Conservation (phyloP, 2,329 filamentous ascomycete species). For the Exophiala lecanii-corni region DNA sequence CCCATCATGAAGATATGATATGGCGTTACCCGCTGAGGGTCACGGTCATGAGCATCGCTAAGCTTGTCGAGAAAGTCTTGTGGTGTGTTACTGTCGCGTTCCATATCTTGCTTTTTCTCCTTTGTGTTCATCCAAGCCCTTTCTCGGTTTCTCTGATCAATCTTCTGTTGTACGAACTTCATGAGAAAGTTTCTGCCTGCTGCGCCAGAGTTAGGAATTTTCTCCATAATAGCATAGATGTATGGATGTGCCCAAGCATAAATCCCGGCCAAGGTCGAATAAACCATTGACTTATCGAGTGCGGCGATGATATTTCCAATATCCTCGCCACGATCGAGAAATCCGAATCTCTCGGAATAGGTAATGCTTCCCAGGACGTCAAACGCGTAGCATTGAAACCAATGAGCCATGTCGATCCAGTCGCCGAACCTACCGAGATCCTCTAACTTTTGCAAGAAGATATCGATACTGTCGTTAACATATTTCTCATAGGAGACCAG, state of each 20-base stretch:
- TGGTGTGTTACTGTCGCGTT: conserved; percentile 3
- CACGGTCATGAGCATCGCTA: conserved; percentile 28
- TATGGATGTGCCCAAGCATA: conserved; percentile 29
- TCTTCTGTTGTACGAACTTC: conserved; percentile 30
- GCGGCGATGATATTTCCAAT: conserved; percentile 34
- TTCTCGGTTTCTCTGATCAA: neutral
- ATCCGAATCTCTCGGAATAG: conserved; percentile 30
- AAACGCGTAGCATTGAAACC: conserved; percentile 37
- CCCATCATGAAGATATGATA: conserved; percentile 9
- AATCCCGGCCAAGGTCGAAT: conserved; percentile 39
- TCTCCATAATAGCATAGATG: conserved; percentile 30
- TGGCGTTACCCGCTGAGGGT: conserved; percentile 31
- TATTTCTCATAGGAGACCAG: conserved; percentile 55
- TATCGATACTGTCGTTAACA: conserved; percentile 66
- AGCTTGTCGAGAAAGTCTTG: conserved; percentile 41
- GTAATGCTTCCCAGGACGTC: conserved; percentile 32
- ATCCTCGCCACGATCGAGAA: conserved; percentile 28
- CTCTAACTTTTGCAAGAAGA: neutral
- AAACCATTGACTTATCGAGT: conserved; percentile 32
- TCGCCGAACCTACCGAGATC: conserved; percentile 31
- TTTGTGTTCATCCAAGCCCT: neutral
- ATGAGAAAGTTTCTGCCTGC: conserved; percentile 31
- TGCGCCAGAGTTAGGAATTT: conserved; percentile 49
- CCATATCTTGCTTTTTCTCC: neutral
- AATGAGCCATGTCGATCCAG: conserved; percentile 26